Percentiles rank a stretch among this genome's conserved stretches.
Conservation (phyloP, 495 filamentous ascomycete species). For the Pyrenopolyporus hunteri region DNA sequence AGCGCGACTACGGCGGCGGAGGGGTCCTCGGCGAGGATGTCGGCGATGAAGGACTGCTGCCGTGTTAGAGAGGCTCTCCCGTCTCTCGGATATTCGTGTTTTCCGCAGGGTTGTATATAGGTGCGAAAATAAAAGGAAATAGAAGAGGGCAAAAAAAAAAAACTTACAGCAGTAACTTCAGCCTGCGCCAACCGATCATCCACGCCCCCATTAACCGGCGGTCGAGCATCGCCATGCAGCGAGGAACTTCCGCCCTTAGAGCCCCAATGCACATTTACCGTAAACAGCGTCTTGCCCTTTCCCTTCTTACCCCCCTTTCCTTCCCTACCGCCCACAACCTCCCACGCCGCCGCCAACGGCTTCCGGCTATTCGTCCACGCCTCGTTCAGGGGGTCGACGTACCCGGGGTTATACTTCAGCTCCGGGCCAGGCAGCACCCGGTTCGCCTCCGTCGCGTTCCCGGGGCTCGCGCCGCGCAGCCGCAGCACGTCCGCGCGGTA, state of each 20-base stretch:
- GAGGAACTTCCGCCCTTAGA: conserved; percentile 63
- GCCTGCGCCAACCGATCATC: conserved; percentile 55
- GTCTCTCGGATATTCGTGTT: too few relatives aligned
- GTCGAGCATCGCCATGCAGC: conserved; percentile 62
- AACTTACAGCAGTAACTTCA: conserved; percentile 54
- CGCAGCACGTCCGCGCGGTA: conserved; percentile 59
- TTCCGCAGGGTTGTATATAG: too few relatives aligned
- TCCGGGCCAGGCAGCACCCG: conserved; percentile 54
- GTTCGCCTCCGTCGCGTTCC: conserved; percentile 51
- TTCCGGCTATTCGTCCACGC: conserved; percentile 62
- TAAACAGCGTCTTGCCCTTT: conserved; percentile 54
- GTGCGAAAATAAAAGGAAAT: too few relatives aligned
- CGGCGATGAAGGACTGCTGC: conserved; percentile 42
- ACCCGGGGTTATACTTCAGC: conserved; percentile 64
- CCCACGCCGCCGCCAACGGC: conserved; percentile 64
- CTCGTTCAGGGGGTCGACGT: conserved; percentile 59
- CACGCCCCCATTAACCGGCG: conserved; percentile 65
- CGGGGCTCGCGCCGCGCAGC: conserved; percentile 56
- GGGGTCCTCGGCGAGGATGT: conserved; percentile 52
- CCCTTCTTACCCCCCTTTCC: conserved; percentile 21
- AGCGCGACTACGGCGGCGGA: conserved; percentile 55
- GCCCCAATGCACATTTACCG: conserved; percentile 65
- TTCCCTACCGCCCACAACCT: conserved; percentile 48
- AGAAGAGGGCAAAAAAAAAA: neutral
- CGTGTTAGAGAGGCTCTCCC: too few relatives aligned